These are phyloP conservation scores for Pleurotus sapidus DNA, from an alignment of 768 basidiomycete genomes.

Conservation along the genomic window DNA sequence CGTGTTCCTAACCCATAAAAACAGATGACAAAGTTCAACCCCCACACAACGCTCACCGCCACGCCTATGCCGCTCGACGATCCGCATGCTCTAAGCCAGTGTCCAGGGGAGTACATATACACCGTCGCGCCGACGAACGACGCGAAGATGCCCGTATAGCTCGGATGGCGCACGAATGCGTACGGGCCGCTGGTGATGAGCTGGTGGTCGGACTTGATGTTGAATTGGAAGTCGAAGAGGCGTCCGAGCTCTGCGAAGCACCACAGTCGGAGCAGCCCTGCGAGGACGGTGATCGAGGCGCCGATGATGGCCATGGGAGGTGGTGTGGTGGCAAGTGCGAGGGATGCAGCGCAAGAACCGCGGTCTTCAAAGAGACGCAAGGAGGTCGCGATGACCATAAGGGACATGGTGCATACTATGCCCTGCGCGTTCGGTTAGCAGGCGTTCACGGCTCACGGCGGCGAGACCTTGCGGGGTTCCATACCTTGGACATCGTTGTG, in stretches of 20 bases:
- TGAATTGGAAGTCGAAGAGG: conserved; percentile 26
- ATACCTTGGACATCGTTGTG: not conserved
- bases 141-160: conserved; percentile 21
- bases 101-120: conserved; percentile 9
- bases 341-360: not conserved
- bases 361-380: not conserved
- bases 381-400: not conserved
- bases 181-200: conserved; percentile 24
- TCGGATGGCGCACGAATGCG: conserved; percentile 26
- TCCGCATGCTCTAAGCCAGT: conserved; percentile 10
- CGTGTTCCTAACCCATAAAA: conserved; percentile 10
- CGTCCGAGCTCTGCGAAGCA: conserved; percentile 11
- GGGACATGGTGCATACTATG: not conserved
- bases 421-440: not conserved
- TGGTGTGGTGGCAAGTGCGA: not conserved
- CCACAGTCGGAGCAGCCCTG: not conserved
- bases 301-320: not conserved
- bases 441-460: not conserved
- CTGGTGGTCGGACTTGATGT: conserved; percentile 25
- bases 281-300: not conserved
- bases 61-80: not conserved
- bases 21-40: not conserved
- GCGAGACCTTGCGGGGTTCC: not conserved
- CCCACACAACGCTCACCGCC: not conserved
- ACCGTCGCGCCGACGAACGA: conserved; percentile 17